Percentiles rank a stretch among this genome's conserved stretches.
Evolutionary conservation across 2,329 filamentous ascomycete species (phyloP).

Genomic region (Nemania sp.): DNA sequence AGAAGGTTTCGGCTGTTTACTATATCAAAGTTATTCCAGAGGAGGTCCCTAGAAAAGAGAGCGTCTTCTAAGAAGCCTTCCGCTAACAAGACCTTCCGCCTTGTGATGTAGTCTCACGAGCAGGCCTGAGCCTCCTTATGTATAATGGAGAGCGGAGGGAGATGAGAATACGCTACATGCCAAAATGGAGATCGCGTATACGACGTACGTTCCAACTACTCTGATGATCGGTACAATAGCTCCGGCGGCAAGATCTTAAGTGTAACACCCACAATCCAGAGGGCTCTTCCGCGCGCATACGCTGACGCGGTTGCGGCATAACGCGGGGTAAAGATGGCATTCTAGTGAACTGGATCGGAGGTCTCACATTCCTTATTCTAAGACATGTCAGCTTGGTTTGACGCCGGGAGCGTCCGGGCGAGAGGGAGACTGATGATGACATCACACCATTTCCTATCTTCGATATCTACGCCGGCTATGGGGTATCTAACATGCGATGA

Average conservation of each 20-base stretch:
- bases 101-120: too few species aligned
- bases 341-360: conserved; percentile 56
- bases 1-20: too few species aligned
- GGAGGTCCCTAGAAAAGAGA: too few species aligned
- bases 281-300: conserved; percentile 54
- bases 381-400: not conserved
- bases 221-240: conserved; percentile 62
- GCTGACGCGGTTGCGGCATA: conserved; percentile 54
- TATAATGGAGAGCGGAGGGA: too few species aligned
- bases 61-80: too few species aligned
- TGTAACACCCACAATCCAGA: conserved; percentile 61
- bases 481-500: too few species aligned
- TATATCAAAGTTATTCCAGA: too few species aligned
- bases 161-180: not conserved
- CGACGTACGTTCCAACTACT: conserved; percentile 59
- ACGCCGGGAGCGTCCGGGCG: not conserved
- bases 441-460: conserved; percentile 55
- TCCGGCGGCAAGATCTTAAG: conserved; percentile 65
- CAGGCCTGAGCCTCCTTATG: too few species aligned
- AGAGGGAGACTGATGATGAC: not conserved
- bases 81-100: too few species aligned
- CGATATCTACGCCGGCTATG: conserved; percentile 60
- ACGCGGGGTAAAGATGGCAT: conserved; percentile 65
- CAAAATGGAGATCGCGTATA: conserved; percentile 54
- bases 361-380: conserved; percentile 19